Evolutionary conservation across 2,329 filamentous ascomycete species (phyloP).

Genomic region (Incumbomyces lentus): DNA sequence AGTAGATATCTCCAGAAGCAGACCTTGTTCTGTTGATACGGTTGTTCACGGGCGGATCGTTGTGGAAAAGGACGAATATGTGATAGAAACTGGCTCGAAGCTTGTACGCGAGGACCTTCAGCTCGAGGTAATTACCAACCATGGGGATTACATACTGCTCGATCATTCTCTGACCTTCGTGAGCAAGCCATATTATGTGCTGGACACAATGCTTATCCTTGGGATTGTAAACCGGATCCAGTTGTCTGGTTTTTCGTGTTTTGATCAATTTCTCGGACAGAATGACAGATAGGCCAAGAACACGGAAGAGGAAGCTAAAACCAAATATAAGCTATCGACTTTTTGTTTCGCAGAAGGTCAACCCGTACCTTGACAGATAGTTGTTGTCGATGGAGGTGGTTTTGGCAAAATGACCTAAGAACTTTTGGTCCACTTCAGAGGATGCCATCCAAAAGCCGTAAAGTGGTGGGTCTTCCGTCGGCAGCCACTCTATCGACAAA

Average conservation of each 20-base stretch:
- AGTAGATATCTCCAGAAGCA: slow-evolving; percentile 10
- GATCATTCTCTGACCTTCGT: slow-evolving; percentile 79
- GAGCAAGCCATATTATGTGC: slow-evolving; percentile 90
- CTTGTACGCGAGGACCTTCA: slow-evolving; percentile 85
- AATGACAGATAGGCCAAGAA: slow-evolving; percentile 81
- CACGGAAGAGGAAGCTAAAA: slow-evolving; percentile 65
- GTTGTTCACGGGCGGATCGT: slow-evolving; percentile 65
- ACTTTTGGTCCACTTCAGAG: slow-evolving; percentile 95
- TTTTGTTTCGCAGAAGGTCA: neutral
- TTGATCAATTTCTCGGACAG: slow-evolving; percentile 73
- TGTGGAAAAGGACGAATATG: slow-evolving; percentile 93
- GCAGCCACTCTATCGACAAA: slow-evolving; percentile 21
- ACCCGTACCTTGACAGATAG: slow-evolving; percentile 52
- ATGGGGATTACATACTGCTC: slow-evolving; percentile 79
- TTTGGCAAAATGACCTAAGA: slow-evolving; percentile 78
- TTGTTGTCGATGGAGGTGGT: slow-evolving; percentile 67
- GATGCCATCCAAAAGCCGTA: slow-evolving; percentile 65
- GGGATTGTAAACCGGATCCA: slow-evolving; percentile 69
- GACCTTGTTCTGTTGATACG: slow-evolving; percentile 23
- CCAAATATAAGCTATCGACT: slow-evolving; percentile 1
- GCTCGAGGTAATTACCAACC: slow-evolving; percentile 66
- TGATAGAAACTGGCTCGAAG: slow-evolving; percentile 90
- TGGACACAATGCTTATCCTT: slow-evolving; percentile 66
- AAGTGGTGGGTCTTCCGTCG: slow-evolving; percentile 23
- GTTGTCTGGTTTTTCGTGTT: slow-evolving; percentile 69